A percentile compares a stretch with the other conserved stretches of the same genome.
Conservation (phyloP, 306 rosid species). For the Cicer bijugum region DNA sequence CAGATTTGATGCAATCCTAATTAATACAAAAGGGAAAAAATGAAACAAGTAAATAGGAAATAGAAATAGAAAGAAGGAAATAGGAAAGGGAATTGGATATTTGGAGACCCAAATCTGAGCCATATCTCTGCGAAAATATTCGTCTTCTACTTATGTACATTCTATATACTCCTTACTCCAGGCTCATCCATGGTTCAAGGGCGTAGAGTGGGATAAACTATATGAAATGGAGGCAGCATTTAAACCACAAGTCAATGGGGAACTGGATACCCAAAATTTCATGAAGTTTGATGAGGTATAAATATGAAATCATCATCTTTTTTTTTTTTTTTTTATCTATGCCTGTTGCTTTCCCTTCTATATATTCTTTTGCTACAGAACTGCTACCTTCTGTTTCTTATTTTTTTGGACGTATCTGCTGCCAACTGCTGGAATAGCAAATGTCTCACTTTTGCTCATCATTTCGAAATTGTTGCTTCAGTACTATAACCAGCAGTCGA, state of each 20-base stretch:
- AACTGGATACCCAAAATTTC: constrained; percentile 98
- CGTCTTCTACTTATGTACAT: neutral
- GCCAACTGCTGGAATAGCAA: constrained; percentile 26
- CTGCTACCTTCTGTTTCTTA: neutral
- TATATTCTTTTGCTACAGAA: constrained; percentile 27
- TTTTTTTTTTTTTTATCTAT: neutral
- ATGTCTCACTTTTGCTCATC: constrained; percentile 18
- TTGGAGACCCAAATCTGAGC: neutral
- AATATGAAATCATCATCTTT: constrained; percentile 33
- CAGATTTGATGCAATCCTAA: neutral
- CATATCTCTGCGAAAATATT: neutral
- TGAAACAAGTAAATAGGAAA: neutral
- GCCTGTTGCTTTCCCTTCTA: neutral
- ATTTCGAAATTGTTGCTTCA: constrained; percentile 31
- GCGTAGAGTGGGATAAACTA: constrained; percentile 84
- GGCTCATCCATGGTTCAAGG: constrained; percentile 98
- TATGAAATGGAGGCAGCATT: constrained; percentile 98
- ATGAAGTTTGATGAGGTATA: constrained; percentile 98
- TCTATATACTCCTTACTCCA: constrained; percentile 59
- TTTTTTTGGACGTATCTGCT: too few relatives aligned
- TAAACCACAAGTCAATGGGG: constrained; percentile 93
- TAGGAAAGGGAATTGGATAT: neutral
- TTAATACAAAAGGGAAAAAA: constrained; percentile 5
- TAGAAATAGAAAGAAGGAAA: neutral
- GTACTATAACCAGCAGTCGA: neutral